A percentile compares a stretch with the other conserved stretches of the same genome.
phyloP scores from a whole-genome alignment of 169 alveolate species.

The Neospora caninum region DNA sequence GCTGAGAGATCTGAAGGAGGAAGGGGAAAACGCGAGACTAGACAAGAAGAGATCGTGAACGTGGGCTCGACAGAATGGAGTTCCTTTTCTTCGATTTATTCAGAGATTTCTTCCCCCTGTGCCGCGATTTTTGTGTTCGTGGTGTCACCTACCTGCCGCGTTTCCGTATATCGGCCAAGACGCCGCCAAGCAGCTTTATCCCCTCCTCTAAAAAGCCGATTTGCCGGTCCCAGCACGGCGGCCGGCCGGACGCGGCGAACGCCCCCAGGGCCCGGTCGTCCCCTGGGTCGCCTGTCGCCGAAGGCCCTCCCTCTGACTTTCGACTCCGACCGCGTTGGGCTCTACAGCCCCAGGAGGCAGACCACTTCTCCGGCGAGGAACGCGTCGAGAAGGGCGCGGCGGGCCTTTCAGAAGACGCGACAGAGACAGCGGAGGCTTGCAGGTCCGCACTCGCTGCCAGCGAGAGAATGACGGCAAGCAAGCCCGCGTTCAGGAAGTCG shows the following conservation, averaged over 20 bases:
- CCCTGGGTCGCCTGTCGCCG: background rate
- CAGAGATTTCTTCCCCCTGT: too few species aligned
- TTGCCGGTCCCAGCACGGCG: slow-evolving; percentile 27
- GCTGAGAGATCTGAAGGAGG: too few species aligned
- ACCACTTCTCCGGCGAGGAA: background rate
- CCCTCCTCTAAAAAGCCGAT: slow-evolving; percentile 1
- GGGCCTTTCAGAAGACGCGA: background rate
- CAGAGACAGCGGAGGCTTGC: background rate
- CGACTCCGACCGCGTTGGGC: background rate
- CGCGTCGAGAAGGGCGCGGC: background rate
- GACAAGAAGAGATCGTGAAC: too few species aligned
- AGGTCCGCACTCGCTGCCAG: background rate
- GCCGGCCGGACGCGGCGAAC: background rate
- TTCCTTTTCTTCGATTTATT: too few species aligned
- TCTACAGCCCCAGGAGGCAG: background rate
- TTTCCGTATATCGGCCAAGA: background rate
- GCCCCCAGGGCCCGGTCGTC: background rate
- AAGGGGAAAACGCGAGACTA: too few species aligned
- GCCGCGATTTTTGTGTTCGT: too few species aligned
- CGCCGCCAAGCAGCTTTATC: background rate
- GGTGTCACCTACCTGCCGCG: background rate
- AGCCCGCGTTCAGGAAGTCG: slow-evolving; percentile 38
- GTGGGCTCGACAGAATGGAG: too few species aligned
- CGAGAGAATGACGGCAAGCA: slow-evolving; percentile 12
- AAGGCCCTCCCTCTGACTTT: background rate